phyloP scores from a whole-genome alignment of 257 asterid genomes.

The Plantago ovata region DNA sequence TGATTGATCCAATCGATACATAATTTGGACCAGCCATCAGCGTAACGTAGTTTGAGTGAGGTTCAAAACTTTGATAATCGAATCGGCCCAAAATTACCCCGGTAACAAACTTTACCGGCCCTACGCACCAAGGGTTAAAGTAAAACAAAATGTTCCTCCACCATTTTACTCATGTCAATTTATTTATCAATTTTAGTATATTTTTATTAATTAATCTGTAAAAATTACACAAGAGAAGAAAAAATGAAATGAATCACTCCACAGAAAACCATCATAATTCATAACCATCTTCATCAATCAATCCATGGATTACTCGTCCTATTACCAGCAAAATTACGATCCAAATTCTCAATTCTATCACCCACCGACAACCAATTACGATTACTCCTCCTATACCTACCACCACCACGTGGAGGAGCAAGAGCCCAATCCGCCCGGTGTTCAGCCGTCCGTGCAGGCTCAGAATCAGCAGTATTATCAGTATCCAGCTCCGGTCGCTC shows the following conservation, averaged over 20 bases:
- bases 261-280: constrained; percentile 1
- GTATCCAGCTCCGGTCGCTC: constrained; percentile 15
- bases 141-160: no score
- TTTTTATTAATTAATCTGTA: no score
- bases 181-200: no score
- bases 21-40: no score
- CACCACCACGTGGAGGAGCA: constrained; percentile 29
- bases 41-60: no score
- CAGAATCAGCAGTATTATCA: constrained; percentile 26
- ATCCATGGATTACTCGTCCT: background rate
- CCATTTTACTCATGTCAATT: no score
- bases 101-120: no score
- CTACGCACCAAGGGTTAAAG: no score
- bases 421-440: constrained; percentile 57
- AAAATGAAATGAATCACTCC: background rate
- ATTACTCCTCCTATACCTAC: constrained; percentile 20
- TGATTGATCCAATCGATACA: no score
- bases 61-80: no score
- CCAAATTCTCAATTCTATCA: constrained; percentile 30
- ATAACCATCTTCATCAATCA: constrained; percentile 24
- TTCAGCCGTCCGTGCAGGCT: constrained; percentile 21
- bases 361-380: constrained; percentile 16
- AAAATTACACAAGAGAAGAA: background rate
- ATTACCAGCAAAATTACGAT: constrained; percentile 22
- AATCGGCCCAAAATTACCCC: no score